Percentiles rank a stretch among this genome's conserved stretches.
These are phyloP conservation scores for Gossypium aridum DNA, from an alignment of 441 rosid species.

Conservation along the genomic window DNA sequence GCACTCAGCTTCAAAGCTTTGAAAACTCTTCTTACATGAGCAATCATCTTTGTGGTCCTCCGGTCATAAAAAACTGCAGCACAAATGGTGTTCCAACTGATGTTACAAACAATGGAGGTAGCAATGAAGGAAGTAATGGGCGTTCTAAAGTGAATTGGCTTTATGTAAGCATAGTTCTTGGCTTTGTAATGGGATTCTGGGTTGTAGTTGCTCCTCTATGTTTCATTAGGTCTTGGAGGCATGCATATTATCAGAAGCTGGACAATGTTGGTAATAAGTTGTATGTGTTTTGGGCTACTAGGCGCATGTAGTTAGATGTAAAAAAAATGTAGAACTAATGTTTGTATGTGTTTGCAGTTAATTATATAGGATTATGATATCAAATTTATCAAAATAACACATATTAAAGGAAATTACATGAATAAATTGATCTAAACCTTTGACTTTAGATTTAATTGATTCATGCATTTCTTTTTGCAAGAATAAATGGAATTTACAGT, in stretches of 20 bases:
- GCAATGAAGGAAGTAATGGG: background rate
- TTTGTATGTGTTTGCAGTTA: background rate
- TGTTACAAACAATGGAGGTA: background rate
- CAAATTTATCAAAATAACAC: background rate
- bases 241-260: background rate
- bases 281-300: background rate
- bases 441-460: background rate
- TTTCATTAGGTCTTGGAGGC: constrained; percentile 5
- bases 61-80: background rate
- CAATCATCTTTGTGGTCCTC: constrained; percentile 5
- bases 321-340: background rate
- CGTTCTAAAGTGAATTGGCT: background rate
- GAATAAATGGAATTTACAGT: background rate
- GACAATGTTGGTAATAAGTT: background rate
- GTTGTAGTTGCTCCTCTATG: background rate
- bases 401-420: background rate
- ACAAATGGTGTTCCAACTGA: background rate
- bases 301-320: background rate
- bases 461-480: background rate
- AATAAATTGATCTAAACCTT: background rate
- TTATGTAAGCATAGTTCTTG: constrained; percentile 1
- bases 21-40: background rate
- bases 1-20: constrained; percentile 13
- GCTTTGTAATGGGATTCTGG: constrained; percentile 10
- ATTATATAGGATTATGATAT: no score